Base-by-base conservation (phyloP, 2,329 filamentous ascomycete genomes). In the Hirsutella rhossiliensis region DNA sequence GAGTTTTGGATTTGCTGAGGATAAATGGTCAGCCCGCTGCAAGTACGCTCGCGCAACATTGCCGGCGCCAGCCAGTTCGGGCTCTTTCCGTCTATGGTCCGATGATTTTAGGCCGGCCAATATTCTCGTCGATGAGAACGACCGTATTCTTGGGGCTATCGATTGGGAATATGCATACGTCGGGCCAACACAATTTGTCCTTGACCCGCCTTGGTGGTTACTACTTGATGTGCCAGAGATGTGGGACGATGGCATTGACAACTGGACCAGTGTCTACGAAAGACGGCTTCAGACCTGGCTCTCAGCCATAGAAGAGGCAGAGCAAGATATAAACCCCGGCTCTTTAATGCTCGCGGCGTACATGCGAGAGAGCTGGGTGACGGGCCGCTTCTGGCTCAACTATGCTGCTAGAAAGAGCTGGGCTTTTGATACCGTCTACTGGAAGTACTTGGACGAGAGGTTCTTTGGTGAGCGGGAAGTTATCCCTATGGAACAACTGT, bases 151-250 rank as follows among this genome's bases (percentile, higher is more conserved):
- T 5, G 56, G 51, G 0, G 46, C 61, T 0, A 61, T 70, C 5
- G 64, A 68, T 44, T 68, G 63, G 62, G 66, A 70, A 48, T 64
- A 57, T 37, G 43, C 60, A 0, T 65, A 67, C 41, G 52, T 40
- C 5, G 63, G 47, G 0, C 62, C 63, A 0, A 48, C 55, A 15
- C 56, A 66, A 27, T 66, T 66, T 23, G 32, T 40, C 2, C 49
- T 59, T 18, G 59, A 62, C 40, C 56, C 62, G 3, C 64, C 63
- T 1, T 67, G 61, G 61, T 67, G 62, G 63, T 49, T 68, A 1
- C 50, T 67, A 0, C 45, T 66, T 1, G 51, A 62, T 2, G 34
- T 37, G 6, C 50, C 57, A 0, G 61, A 66, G 38, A 52, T 50
- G 36, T 66, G 64, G 61, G n/a, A 43, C 1, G 38, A 32, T 1